phyloP scores from a whole-genome alignment of 768 basidiomycete genomes.

The Russula virescens region DNA sequence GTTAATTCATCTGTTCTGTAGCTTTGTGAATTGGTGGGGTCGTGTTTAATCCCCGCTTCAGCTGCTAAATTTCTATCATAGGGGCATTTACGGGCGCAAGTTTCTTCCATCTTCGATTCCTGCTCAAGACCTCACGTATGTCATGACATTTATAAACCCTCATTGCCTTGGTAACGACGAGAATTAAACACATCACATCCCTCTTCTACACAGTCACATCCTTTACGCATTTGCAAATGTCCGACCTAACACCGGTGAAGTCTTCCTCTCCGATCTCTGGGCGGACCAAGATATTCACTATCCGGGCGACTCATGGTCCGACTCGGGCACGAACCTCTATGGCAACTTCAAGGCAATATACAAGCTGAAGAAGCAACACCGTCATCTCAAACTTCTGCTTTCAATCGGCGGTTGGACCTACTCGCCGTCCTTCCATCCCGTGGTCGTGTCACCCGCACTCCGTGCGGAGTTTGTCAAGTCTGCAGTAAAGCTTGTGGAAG shows the following conservation, averaged over 20 bases:
- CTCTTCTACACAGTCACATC: slow-evolving; percentile 53
- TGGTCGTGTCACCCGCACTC: slow-evolving; percentile 58
- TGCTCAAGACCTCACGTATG: slow-evolving; percentile 77
- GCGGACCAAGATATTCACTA: slow-evolving; percentile 98
- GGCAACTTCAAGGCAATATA: slow-evolving; percentile 95
- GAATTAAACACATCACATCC: slow-evolving; percentile 5
- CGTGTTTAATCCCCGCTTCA: slow-evolving; percentile 2
- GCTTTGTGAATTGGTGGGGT: slow-evolving; percentile 71
- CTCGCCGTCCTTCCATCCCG: slow-evolving; percentile 78
- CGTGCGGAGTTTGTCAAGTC: slow-evolving; percentile 77
- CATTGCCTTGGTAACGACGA: slow-evolving; percentile 12
- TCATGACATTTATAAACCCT: slow-evolving; percentile 16
- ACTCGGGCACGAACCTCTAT: slow-evolving; percentile 83
- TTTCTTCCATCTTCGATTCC: slow-evolving; percentile 86
- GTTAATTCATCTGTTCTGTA: slow-evolving; percentile 29
- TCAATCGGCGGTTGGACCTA: slow-evolving; percentile 97
- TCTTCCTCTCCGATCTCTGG: slow-evolving; percentile 85
- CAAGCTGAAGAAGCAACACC: slow-evolving; percentile 78
- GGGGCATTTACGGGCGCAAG: slow-evolving; percentile 95
- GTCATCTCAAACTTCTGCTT: slow-evolving; percentile 73
- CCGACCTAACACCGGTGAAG: slow-evolving; percentile 76
- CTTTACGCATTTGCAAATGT: slow-evolving; percentile 93
- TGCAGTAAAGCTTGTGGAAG: slow-evolving; percentile 74
- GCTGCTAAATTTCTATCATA: slow-evolving; percentile 27
- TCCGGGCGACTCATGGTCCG: slow-evolving; percentile 92